Percentiles rank a stretch among this genome's conserved stretches.
Evolutionary conservation across 1,284 basidiomycete genomes (phyloP).

Genomic region (Malassezia restricta): DNA sequence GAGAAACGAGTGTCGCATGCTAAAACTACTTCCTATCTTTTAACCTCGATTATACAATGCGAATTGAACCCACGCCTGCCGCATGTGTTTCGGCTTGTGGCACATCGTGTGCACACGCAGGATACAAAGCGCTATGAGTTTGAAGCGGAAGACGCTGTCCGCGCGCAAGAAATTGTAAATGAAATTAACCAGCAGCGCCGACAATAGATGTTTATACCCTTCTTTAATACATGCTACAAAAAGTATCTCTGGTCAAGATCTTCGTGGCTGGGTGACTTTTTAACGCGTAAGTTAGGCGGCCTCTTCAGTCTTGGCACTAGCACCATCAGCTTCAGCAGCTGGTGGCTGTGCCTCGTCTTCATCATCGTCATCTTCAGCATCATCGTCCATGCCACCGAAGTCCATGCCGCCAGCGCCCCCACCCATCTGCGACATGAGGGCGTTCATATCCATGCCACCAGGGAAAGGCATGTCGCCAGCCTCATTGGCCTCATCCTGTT

Average conservation of each 20-base stretch:
- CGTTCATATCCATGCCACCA: conserved; percentile 46
- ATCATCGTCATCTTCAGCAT: conserved; percentile 30
- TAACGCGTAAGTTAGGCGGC: background rate
- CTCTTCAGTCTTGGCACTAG: background rate
- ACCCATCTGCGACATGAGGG: conserved; percentile 24
- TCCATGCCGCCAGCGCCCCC: conserved; percentile 24
- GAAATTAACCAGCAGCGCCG: conserved; percentile 23
- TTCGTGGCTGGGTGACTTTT: background rate
- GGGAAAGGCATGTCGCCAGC: conserved; percentile 37
- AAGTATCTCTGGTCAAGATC: background rate
- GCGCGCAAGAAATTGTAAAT: conserved; percentile 38
- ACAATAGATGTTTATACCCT: background rate
- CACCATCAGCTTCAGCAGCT: background rate
- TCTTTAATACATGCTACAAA: background rate
- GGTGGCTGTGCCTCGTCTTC: conserved; percentile 15
- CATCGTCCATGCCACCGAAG: conserved; percentile 20
- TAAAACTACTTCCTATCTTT: conserved; percentile 73
- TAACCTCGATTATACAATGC: conserved; percentile 70
- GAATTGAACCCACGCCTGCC: conserved; percentile 70
- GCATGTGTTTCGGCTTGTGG: conserved; percentile 71
- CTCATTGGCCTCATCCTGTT: conserved; percentile 35
- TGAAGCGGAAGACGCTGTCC: conserved; percentile 70
- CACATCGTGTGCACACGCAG: conserved; percentile 57
- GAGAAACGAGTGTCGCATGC: conserved; percentile 25
- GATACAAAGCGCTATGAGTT: conserved; percentile 83